phyloP scores from a whole-genome alignment of 495 filamentous ascomycete species.

The Penicillium pancosmium region DNA sequence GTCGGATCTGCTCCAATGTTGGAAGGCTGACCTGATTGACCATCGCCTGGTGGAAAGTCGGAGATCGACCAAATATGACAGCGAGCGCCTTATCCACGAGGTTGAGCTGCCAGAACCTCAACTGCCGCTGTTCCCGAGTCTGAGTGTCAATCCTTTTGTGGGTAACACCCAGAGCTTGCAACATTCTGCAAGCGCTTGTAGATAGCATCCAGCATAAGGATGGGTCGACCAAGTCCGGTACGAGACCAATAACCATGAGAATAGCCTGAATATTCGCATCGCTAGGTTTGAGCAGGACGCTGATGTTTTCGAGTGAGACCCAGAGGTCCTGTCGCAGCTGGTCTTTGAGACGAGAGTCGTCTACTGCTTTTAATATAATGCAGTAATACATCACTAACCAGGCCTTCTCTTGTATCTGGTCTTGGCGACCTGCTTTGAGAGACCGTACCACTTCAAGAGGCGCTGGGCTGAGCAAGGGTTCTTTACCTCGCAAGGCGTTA shows the following conservation, averaged over 20 bases:
- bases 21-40: background rate
- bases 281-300: background rate
- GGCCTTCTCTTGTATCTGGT: background rate
- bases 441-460: background rate
- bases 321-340: background rate
- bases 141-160: background rate
- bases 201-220: background rate
- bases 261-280: background rate
- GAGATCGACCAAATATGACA: background rate
- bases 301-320: background rate
- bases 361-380: background rate
- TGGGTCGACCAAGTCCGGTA: background rate
- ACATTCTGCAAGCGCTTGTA: background rate
- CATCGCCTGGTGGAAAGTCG: background rate
- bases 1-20: background rate
- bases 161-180: background rate
- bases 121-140: background rate
- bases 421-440: background rate
- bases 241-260: background rate
- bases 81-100: background rate
- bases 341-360: background rate
- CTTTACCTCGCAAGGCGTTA: background rate
- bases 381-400: background rate
- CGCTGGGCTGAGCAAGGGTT: background rate
- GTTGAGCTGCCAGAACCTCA: background rate